phyloP scores from a whole-genome alignment of 106 monocot genomes.

The Gastrodia elata region DNA sequence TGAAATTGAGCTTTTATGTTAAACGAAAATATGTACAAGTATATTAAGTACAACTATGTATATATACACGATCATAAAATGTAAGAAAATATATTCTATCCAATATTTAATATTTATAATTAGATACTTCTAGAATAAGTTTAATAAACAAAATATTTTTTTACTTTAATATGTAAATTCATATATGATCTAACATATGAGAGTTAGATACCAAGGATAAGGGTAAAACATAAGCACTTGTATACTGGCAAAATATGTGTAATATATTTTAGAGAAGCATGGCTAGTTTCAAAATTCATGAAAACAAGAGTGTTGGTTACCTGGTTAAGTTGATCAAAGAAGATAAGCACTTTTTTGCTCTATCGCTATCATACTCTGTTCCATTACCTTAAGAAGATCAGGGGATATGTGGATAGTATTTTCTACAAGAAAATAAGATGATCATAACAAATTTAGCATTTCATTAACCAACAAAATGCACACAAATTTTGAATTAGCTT shows the following conservation, averaged over 20 bases:
- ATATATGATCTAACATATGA: neutral
- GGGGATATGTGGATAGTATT: conserved; percentile 11
- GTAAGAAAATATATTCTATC: neutral
- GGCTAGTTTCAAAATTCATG: neutral
- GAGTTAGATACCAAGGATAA: neutral
- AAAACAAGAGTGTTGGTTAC: conserved; percentile 16
- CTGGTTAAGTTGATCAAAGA: conserved; percentile 28
- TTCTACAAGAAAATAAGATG: conserved; percentile 3
- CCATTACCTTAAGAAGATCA: conserved; percentile 35
- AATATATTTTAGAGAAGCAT: neutral
- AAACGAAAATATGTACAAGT: neutral
- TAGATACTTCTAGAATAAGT: neutral
- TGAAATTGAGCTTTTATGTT: neutral
- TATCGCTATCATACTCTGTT: conserved; percentile 41
- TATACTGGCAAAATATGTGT: neutral
- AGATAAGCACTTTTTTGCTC: conserved; percentile 40
- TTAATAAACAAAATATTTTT: neutral
- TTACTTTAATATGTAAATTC: neutral
- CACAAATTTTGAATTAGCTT: neutral
- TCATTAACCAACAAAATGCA: neutral
- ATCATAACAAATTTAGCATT: neutral
- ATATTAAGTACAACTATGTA: neutral
- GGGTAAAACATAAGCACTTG: neutral
- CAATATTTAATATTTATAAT: neutral
- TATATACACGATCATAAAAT: neutral